Base-by-base conservation (phyloP, 768 basidiomycete genomes). In the Boletus rufocinnamomeus region DNA sequence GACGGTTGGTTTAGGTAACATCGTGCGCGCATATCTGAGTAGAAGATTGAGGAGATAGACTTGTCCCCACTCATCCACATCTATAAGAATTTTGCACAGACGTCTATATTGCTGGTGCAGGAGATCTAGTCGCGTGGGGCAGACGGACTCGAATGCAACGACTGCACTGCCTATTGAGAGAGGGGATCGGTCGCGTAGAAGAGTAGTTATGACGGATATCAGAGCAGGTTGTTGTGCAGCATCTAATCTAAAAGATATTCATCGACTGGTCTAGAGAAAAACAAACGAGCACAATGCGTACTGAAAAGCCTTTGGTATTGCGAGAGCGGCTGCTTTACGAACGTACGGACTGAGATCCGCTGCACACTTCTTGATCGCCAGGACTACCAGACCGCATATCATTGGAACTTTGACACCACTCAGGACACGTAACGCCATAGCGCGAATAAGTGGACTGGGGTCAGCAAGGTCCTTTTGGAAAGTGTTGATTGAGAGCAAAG, bases 11-110 rank as follows among this genome's bases (percentile, higher is more conserved):
- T 86, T 78, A 2, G 84, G 82, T 34, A 97, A 79, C 93, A 96
- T 95, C 0, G 81, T 83, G 51, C 95, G 77, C 3, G 84, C 91
- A 69, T 99, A 99, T 58, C 91, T 79, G 55, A 87, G 74, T 34
- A 99, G 80, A 16, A 98, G 79, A 45, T 87, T 82, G 59, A 96
- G 79, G 21, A 94, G 72, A 47, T 87, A 84, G 7, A 89, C 84
- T 72, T 98, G 97, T 0, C 94, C 95, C 97, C 97, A 99, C 71
- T 97, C 96, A 66, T 99, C 97, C 5, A 89, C 87, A 66, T 99
- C 95, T 35, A 93, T 81, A 3, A 98, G 76, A n/a, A 90, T 77
- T 44, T 82, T 80, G 69, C 94, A 97, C 32, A 95, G 77, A 28
- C 91, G 84, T 25, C 95, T 81, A 66, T 91, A 99, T 63, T 97